Conservation (phyloP, 2,329 filamentous ascomycete species). For the Aureobasidium sp. region DNA sequence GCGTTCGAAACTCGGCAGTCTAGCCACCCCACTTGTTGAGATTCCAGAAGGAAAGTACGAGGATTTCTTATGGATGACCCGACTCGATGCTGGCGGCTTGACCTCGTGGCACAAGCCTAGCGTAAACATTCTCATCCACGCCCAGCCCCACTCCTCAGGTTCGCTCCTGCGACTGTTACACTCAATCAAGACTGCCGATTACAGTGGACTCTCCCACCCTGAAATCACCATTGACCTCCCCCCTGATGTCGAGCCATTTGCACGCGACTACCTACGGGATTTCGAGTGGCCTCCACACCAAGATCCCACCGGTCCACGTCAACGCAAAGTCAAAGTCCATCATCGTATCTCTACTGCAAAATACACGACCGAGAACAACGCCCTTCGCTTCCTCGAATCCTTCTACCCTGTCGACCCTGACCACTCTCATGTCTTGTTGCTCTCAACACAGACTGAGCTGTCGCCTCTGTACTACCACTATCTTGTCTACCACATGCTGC, state of each 20-base stretch:
- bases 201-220: slow-evolving; percentile 58
- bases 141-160: slow-evolving; percentile 59
- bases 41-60: slow-evolving; percentile 57
- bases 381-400: slow-evolving; percentile 69
- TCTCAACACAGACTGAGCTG: slow-evolving; percentile 73
- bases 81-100: slow-evolving; percentile 64
- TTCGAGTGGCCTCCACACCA: slow-evolving; percentile 60
- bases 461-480: slow-evolving; percentile 80
- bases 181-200: slow-evolving; percentile 69
- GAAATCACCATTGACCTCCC: slow-evolving; percentile 81
- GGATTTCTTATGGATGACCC: slow-evolving; percentile 66
- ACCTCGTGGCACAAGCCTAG: slow-evolving; percentile 67
- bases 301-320: slow-evolving; percentile 34
- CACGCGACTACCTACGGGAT: slow-evolving; percentile 51
- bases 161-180: slow-evolving; percentile 66
- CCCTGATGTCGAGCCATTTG: slow-evolving; percentile 54
- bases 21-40: slow-evolving; percentile 60
- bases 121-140: slow-evolving; percentile 79
- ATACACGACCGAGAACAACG: slow-evolving; percentile 59
- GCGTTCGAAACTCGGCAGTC: slow-evolving; percentile 43
- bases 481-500: slow-evolving; percentile 66
- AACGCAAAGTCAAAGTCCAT: slow-evolving; percentile 54
- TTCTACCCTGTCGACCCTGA: slow-evolving; percentile 66
- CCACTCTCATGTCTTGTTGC: slow-evolving; percentile 68
- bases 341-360: slow-evolving; percentile 58